Conservation (phyloP, 208 protist species). For the Leishmania turanica region DNA sequence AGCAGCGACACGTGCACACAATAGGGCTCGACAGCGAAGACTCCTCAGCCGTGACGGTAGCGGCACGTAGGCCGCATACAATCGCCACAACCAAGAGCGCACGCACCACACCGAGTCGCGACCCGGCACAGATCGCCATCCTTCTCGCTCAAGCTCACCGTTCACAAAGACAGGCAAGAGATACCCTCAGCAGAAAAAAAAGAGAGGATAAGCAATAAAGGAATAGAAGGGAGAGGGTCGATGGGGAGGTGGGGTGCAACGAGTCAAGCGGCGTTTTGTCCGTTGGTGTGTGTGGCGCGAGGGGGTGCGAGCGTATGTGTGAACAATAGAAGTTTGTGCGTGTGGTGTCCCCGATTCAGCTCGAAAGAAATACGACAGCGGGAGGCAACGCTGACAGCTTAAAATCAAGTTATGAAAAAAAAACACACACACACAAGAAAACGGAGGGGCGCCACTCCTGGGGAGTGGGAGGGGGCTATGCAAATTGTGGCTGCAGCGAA, state of each 20-base stretch:
- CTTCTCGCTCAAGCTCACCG: too few relatives aligned
- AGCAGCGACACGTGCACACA: conserved; percentile 80
- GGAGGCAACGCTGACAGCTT: not conserved
- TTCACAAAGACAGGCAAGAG: not conserved
- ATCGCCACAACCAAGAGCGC: not conserved
- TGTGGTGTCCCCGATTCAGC: not conserved
- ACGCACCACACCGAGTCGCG: not conserved
- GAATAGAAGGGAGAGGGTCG: too few relatives aligned
- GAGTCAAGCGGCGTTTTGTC: not conserved
- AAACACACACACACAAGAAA: too few relatives aligned
- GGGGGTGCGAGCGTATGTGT: not conserved
- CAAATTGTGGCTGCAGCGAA: not conserved
- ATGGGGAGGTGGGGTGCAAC: not conserved
- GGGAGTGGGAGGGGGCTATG: not conserved
- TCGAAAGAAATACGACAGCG: not conserved
- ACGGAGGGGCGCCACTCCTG: too few relatives aligned
- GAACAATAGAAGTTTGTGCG: not conserved
- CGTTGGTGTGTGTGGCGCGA: not conserved
- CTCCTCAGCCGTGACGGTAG: not conserved
- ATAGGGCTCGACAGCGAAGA: conserved; percentile 26
- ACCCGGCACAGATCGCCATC: not conserved
- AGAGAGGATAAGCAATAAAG: not conserved
- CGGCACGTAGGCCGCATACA: not conserved
- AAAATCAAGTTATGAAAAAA: not conserved
- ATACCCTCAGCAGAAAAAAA: not conserved